Percentiles rank a stretch among this genome's conserved stretches.
These are phyloP conservation scores for Aspergillus sp. DNA, from an alignment of 2,329 filamentous ascomycete genomes.

Conservation along the genomic window DNA sequence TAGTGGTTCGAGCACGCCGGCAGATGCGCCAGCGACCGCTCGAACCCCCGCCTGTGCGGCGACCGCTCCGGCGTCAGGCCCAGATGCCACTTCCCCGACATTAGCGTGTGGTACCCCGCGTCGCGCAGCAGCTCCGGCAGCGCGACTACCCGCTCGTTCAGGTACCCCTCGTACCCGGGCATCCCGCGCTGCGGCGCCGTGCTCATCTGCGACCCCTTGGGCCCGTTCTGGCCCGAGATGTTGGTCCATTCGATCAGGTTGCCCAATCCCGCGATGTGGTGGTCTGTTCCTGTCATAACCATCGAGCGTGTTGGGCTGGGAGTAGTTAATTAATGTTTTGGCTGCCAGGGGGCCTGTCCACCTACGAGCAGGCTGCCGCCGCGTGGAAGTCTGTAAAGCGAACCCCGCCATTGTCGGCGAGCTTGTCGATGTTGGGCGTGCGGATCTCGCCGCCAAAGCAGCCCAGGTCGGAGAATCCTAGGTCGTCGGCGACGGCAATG, in stretches of 20 bases:
- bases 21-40: slow-evolving; percentile 50
- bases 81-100: slow-evolving; percentile 57
- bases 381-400: slow-evolving; percentile 58
- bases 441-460: slow-evolving; percentile 53
- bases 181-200: slow-evolving; percentile 48
- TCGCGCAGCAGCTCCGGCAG: slow-evolving; percentile 51
- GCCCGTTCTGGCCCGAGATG: slow-evolving; percentile 44
- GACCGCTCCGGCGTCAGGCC: slow-evolving; percentile 49
- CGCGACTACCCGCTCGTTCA: slow-evolving; percentile 51
- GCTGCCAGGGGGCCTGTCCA: neutral
- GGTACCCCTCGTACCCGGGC: slow-evolving; percentile 55
- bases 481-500: slow-evolving; percentile 49
- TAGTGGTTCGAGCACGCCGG: slow-evolving; percentile 54
- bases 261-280: slow-evolving; percentile 46
- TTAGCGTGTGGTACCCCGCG: slow-evolving; percentile 50
- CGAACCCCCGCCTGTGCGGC: slow-evolving; percentile 50
- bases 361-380: slow-evolving; percentile 51
- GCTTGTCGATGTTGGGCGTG: slow-evolving; percentile 50
- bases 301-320: slow-evolving; percentile 50
- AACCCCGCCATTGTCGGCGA: slow-evolving; percentile 42
- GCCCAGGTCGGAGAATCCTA: slow-evolving; percentile 52
- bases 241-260: slow-evolving; percentile 52
- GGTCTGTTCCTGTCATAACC: slow-evolving; percentile 57
- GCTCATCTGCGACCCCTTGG: slow-evolving; percentile 42
- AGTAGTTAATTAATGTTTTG: slow-evolving; percentile 6